Evolutionary conservation across 2,329 filamentous ascomycete species (phyloP), one percentile per base, ranked within the genome.

Genomic region (Neopestalotiopsis rosae): DNA sequence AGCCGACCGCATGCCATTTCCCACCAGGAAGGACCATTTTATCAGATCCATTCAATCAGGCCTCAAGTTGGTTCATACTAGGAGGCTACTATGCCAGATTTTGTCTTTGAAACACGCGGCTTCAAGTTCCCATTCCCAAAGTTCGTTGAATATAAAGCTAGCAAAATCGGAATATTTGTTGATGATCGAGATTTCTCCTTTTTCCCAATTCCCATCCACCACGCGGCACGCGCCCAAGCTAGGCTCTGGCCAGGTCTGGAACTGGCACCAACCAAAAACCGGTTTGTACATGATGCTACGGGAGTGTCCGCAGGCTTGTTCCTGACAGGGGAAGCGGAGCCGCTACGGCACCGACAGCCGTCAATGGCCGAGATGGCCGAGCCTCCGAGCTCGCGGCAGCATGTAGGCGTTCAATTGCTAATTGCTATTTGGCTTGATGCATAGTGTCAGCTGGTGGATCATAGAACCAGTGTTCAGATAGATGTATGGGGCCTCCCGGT

Each of bases 291-390:
- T 20, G 20, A 52, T 52, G 45, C 45, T 52, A 52, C 45, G 45
- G 45, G 45, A 52, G 20, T 52, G 45, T 52, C 45, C 45, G 45
- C 45, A 52, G 17, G 45, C 45, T 52, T 52, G 45, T 52, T 52
- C 45, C 45, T 20, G 45, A 52, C 45, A 52, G 45, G 45, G 45
- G 45, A 17, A 24, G 45, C 45, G 45, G 45, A 20, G 45, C 45
- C 45, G 45, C 45, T 52, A 52, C 45, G 45, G 45, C 45, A 52
- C 45, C 45, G 45, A 52, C 45, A 52, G 45, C 45, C 45, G 45
- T 52, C 24, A 28, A 28, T 28, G 24, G 24, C 24, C 24, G 24
- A 28, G 24, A 28, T 28, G 24, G 24, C 24, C 24, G 24, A 13
- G 42, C 13, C 13, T 13, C 42, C 42, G 42, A 49, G 42, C 42